Conservation (phyloP, 768 basidiomycete genomes). For the Lyophyllum atratum region DNA sequence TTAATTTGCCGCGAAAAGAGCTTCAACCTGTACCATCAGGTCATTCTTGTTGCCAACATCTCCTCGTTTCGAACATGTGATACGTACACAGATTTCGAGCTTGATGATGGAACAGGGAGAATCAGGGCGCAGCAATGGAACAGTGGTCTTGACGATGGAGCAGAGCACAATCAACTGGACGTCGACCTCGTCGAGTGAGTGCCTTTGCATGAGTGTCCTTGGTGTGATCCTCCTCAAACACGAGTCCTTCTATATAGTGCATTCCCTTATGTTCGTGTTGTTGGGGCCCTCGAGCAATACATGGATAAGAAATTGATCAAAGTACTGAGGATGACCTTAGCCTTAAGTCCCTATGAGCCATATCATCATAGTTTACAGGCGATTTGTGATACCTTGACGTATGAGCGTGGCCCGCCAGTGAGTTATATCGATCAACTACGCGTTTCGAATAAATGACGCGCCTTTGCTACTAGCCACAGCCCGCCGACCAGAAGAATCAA, state of each 20-base stretch:
- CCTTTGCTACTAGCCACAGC: not conserved
- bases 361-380: constrained; percentile 28
- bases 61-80: constrained; percentile 57
- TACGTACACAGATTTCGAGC: constrained; percentile 71
- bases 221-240: not conserved
- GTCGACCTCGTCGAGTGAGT: constrained; percentile 19
- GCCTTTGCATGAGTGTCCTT: not conserved
- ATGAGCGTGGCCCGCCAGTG: constrained; percentile 23
- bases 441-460: not conserved
- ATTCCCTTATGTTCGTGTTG: constrained; percentile 56
- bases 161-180: not conserved
- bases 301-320: constrained; percentile 21
- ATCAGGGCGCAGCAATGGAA: constrained; percentile 64
- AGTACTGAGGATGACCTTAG: constrained; percentile 17
- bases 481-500: not conserved
- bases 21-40: constrained; percentile 15
- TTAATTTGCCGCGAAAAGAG: not conserved
- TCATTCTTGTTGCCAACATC: constrained; percentile 65
- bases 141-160: constrained; percentile 26
- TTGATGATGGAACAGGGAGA: constrained; percentile 34
- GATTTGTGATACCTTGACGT: constrained; percentile 20
- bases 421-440: not conserved
- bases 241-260: constrained; percentile 44
- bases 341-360: constrained; percentile 25
- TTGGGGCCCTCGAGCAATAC: constrained; percentile 25